phyloP scores from a whole-genome alignment of 2,329 filamentous ascomycete species.

The Periconia macrospinosa region DNA sequence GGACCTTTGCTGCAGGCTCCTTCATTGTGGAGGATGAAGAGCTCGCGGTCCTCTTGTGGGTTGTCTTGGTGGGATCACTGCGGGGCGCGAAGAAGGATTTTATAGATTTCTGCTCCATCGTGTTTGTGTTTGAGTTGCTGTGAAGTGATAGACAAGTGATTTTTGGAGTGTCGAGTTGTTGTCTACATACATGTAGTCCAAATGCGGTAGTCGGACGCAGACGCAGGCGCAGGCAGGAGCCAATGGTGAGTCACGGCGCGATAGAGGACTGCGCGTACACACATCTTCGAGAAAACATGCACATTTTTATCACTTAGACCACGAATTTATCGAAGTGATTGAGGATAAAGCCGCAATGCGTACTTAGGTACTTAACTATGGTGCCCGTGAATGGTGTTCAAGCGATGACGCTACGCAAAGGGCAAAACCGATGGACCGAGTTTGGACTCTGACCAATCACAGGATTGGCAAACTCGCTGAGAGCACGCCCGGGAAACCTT shows the following conservation, averaged over 20 bases:
- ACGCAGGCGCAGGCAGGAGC: background rate
- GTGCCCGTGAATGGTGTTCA: background rate
- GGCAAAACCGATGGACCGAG: background rate
- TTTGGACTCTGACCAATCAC: conserved; percentile 19
- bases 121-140: background rate
- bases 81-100: background rate
- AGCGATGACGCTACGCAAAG: conserved; percentile 5
- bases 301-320: background rate
- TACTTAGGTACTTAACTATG: background rate
- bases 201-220: too few species aligned
- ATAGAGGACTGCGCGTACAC: background rate
- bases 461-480: conserved; percentile 7
- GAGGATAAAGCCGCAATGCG: background rate
- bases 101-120: background rate
- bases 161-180: background rate
- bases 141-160: background rate
- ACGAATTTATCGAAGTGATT: background rate
- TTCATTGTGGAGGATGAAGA: background rate
- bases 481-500: too few species aligned
- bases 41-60: conserved; percentile 2
- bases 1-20: background rate
- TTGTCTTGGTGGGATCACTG: background rate
- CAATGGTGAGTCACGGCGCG: background rate
- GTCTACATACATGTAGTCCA: too few species aligned
- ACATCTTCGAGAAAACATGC: background rate